Evolutionary conservation across 257 asterid species (phyloP).

Genomic region (Voacanga thouarsii): DNA sequence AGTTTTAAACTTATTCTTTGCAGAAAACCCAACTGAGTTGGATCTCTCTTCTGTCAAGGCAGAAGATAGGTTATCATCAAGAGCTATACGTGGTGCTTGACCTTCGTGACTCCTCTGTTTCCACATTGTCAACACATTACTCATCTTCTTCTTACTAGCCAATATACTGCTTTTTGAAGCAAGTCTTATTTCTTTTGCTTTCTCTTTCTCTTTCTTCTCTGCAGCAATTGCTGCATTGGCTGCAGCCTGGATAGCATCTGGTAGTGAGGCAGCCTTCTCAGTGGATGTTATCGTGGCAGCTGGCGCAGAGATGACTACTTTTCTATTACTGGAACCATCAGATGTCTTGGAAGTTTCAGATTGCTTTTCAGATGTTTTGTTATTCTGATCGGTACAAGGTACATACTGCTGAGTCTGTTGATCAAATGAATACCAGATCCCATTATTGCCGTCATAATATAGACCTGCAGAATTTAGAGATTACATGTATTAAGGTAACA

Average conservation of each 20-base stretch:
- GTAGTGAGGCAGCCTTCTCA: conserved; percentile 79
- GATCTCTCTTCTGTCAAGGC: conserved; percentile 53
- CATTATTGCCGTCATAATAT: conserved; percentile 91
- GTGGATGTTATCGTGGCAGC: conserved; percentile 71
- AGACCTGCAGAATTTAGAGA: conserved; percentile 48
- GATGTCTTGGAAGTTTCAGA: conserved; percentile 43
- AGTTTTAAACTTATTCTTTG: conserved; percentile 52
- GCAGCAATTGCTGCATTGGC: conserved; percentile 98
- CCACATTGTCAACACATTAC: conserved; percentile 91
- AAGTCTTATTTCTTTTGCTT: conserved; percentile 72
- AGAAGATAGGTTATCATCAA: conserved; percentile 49
- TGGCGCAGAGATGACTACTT: conserved; percentile 90
- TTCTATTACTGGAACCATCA: conserved; percentile 55
- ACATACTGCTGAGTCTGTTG: conserved; percentile 74
- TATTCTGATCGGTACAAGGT: conserved; percentile 78
- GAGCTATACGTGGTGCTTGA: conserved; percentile 87
- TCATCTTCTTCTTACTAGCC: conserved; percentile 98
- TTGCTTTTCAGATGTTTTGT: conserved; percentile 58
- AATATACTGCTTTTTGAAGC: conserved; percentile 91
- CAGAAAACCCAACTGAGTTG: conserved; percentile 39
- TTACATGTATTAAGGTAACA: background rate
- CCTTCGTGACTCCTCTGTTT: conserved; percentile 96
- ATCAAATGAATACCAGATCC: conserved; percentile 87
- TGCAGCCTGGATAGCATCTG: conserved; percentile 97
- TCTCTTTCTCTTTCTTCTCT: conserved; percentile 96